Conservation (phyloP, 768 basidiomycete genomes). For the Cystofilobasidium capitatum region DNA sequence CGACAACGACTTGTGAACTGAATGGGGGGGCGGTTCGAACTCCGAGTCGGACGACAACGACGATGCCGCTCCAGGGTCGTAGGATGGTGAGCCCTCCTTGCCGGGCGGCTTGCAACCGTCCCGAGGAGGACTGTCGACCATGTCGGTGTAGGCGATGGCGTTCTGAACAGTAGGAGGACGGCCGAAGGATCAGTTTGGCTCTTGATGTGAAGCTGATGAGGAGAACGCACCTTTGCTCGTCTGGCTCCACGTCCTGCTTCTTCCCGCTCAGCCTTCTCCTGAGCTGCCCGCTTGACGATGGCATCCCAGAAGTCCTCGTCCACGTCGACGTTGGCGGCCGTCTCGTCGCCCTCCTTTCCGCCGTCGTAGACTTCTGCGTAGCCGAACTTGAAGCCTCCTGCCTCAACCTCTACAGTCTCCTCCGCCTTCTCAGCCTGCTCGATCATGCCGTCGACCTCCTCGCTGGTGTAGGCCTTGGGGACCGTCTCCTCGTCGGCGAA, state of each 20-base stretch:
- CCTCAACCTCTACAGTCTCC: slow-evolving; percentile 46
- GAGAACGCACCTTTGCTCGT: neutral
- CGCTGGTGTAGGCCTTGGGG: slow-evolving; percentile 56
- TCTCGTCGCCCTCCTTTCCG: slow-evolving; percentile 1
- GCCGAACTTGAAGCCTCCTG: slow-evolving; percentile 54
- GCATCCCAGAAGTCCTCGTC: slow-evolving; percentile 24
- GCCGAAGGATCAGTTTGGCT: too few relatives aligned
- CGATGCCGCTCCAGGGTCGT: neutral
- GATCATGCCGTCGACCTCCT: slow-evolving; percentile 76
- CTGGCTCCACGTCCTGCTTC: slow-evolving; percentile 9
- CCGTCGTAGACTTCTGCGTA: slow-evolving; percentile 73
- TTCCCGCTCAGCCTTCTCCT: slow-evolving; percentile 11
- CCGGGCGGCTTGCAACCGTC: neutral
- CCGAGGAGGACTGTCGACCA: neutral
- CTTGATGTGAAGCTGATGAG: too few relatives aligned
- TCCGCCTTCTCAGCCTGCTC: slow-evolving; percentile 56
- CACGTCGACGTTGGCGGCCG: slow-evolving; percentile 37
- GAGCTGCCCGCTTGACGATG: slow-evolving; percentile 18
- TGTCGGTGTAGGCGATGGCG: neutral
- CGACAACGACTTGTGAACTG: too few relatives aligned
- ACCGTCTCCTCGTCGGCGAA: slow-evolving; percentile 54
- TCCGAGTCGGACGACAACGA: neutral
- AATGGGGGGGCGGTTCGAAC: neutral
- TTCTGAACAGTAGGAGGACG: too few relatives aligned
- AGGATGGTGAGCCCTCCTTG: neutral